These are phyloP conservation scores for Elsinoe necatrix DNA, from an alignment of 2,329 filamentous ascomycete species.

Conservation along the genomic window DNA sequence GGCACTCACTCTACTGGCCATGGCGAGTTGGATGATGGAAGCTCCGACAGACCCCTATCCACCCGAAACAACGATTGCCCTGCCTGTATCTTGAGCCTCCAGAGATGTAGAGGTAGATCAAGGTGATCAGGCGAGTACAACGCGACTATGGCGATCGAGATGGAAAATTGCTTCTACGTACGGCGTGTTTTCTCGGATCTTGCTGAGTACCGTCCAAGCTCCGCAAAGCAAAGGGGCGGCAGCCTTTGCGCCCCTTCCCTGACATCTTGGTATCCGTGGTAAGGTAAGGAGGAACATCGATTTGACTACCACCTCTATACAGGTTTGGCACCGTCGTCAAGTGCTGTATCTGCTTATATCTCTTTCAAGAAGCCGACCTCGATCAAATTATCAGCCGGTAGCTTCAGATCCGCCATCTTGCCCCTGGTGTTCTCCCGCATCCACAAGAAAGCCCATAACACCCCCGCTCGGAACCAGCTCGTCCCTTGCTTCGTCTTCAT, in stretches of 20 bases:
- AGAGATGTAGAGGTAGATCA: conserved; percentile 31
- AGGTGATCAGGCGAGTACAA: conserved; percentile 36
- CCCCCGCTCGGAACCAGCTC: conserved; percentile 36
- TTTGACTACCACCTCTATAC: too few relatives aligned
- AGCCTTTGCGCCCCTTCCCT: too few relatives aligned
- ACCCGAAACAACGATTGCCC: conserved; percentile 34
- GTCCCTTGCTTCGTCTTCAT: conserved; percentile 27
- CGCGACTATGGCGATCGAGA: conserved; percentile 37
- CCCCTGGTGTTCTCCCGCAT: conserved; percentile 57
- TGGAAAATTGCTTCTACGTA: conserved; percentile 34
- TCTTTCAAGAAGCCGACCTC: conserved; percentile 52
- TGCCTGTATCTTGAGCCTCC: conserved; percentile 27
- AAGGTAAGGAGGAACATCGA: too few relatives aligned
- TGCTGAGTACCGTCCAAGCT: conserved; percentile 30
- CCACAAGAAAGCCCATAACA: conserved; percentile 53
- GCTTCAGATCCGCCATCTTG: conserved; percentile 55
- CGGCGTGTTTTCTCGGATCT: conserved; percentile 32
- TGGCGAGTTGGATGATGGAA: conserved; percentile 29
- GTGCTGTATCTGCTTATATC: conserved; percentile 5
- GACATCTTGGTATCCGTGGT: too few relatives aligned
- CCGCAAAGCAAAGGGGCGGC: too few relatives aligned
- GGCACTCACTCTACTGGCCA: conserved; percentile 29
- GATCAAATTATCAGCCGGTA: conserved; percentile 53
- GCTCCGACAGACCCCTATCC: conserved; percentile 31
- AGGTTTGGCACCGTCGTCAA: not conserved